A percentile compares a stretch with the other conserved stretches of the same genome.
Evolutionary conservation across 2,329 filamentous ascomycete genomes (phyloP).

Genomic region (Thielaviopsis musarum): DNA sequence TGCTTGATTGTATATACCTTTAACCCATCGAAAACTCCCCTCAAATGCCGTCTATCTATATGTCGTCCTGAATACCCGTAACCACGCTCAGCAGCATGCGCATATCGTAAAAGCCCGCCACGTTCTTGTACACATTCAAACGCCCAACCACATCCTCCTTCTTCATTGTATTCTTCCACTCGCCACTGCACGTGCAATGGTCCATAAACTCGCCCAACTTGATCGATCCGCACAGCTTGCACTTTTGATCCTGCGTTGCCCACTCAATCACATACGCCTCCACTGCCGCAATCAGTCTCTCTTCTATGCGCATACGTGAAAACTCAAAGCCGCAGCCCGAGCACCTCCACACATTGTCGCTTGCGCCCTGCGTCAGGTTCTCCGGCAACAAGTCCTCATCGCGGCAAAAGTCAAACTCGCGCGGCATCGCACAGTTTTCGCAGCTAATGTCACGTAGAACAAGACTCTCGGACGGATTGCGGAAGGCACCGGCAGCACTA

Average conservation of each 20-base stretch:
- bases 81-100: slow-evolving; percentile 68
- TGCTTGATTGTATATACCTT: background rate
- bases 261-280: slow-evolving; percentile 63
- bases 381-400: slow-evolving; percentile 64
- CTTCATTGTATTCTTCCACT: slow-evolving; percentile 60
- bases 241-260: slow-evolving; percentile 82
- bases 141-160: slow-evolving; percentile 46
- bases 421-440: slow-evolving; percentile 73
- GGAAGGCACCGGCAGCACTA: slow-evolving; percentile 69
- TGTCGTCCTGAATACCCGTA: slow-evolving; percentile 36
- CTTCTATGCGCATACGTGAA: slow-evolving; percentile 67
- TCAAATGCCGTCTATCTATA: slow-evolving; percentile 22
- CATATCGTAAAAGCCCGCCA: slow-evolving; percentile 64
- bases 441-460: slow-evolving; percentile 64
- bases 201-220: slow-evolving; percentile 90
- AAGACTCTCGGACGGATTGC: slow-evolving; percentile 66
- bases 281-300: slow-evolving; percentile 60
- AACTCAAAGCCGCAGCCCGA: slow-evolving; percentile 58
- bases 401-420: slow-evolving; percentile 82
- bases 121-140: slow-evolving; percentile 54
- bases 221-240: slow-evolving; percentile 51
- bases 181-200: slow-evolving; percentile 82
- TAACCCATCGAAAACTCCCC: background rate
- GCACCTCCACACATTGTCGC: slow-evolving; percentile 52
- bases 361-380: slow-evolving; percentile 14